Evolutionary conservation across 306 rosid genomes (phyloP), one percentile per base, ranked within the genome.

Genomic region (Lathyrus tuberosus): DNA sequence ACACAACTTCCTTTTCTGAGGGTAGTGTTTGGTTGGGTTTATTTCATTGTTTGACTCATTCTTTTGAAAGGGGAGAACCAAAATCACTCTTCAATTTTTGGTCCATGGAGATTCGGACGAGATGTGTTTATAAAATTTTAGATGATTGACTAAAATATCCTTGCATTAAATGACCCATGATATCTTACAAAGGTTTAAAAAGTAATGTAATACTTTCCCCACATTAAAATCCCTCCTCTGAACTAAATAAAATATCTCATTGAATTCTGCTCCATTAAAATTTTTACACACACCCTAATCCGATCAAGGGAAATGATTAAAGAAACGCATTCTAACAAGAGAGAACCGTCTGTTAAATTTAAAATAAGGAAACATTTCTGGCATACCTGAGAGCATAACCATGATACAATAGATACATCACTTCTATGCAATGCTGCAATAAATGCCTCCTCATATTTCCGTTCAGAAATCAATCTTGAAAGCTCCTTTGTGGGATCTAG

Each of bases 371-470:
- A 47, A 52, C 40, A 46, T 59, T 7, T 62, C 8, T 26, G 20
- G 20, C 80, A 68, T 84, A 95, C 97, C 97, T 91, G 99, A 74
- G 86, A 78, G 71, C 99, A 95, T 41, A 95, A 72, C 99, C 99
- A 95, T 17, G 99, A 95, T 46, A 95, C 99, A 61, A 95, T 89
- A 58, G 82, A 72, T 63, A 91, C 96, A 51, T 95, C 99, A 76
- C 93, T 89, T 86, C 96, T 87, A 41, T 95, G 97, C 60, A 95
- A 80, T 69, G 99, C 97, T 26, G 49, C 69, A 0, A 87, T 82
- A 86, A 95, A 95, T 15, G 97, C 97, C 85, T 95, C 99, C 57
- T 91, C 99, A 13, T 83, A 95, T 77, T 95, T 91, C 64, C 84
- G 75, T 67, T 95, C 97, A 20, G 96, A 77, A 72, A 87, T 58